A percentile compares a stretch with the other conserved stretches of the same genome.
Evolutionary conservation across 371 early-diverging fungal species (phyloP).

Genomic region (Mucor plumbeus): DNA sequence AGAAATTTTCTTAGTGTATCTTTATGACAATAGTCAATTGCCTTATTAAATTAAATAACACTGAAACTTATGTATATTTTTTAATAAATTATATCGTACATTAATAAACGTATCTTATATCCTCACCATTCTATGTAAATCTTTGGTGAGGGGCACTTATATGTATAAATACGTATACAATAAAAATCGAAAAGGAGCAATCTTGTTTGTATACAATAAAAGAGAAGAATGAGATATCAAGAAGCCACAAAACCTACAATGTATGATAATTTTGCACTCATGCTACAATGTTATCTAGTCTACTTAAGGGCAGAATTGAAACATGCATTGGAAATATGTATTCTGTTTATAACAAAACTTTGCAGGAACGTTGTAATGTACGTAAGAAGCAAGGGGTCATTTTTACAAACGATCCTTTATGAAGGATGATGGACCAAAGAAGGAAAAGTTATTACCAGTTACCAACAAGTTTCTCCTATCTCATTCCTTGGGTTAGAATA

Average conservation of each 20-base stretch:
- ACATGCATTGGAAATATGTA: background rate
- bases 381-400: background rate
- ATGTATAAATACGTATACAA: background rate
- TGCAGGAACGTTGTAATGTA: background rate
- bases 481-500: background rate
- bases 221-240: background rate
- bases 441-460: background rate
- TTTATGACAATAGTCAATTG: background rate
- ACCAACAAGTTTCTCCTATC: background rate
- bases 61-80: background rate
- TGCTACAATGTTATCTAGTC: background rate
- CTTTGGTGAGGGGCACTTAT: background rate
- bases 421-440: background rate
- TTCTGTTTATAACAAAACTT: slow-evolving; percentile 5
- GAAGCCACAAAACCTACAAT: background rate
- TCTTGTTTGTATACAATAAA: background rate
- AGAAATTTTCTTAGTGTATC: background rate
- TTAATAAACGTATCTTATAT: background rate
- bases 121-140: background rate
- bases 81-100: slow-evolving; percentile 3
- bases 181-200: background rate
- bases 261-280: no score
- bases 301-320: background rate
- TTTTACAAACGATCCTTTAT: background rate
- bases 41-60: background rate